A percentile compares a stretch with the other conserved stretches of the same genome.
These are phyloP conservation scores for Pythium aquatile DNA, from an alignment of 352 stramenopile genomes.

Conservation along the genomic window DNA sequence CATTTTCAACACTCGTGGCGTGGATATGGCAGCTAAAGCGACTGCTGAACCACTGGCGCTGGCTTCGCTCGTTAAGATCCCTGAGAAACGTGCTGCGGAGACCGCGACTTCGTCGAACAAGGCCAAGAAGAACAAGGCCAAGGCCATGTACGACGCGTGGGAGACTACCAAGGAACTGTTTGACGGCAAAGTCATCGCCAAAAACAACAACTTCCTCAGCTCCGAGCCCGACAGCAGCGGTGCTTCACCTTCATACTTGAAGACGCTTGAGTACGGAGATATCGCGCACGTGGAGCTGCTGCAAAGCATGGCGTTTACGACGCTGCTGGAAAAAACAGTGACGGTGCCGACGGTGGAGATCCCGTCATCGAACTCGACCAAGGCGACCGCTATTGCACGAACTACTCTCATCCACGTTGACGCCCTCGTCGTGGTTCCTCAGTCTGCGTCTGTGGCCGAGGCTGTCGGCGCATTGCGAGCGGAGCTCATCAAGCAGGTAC, in stretches of 20 bases:
- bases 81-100: constrained; percentile 30
- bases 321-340: constrained; percentile 8
- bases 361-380: constrained; percentile 10
- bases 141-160: constrained; percentile 14
- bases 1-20: constrained; percentile 36
- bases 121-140: constrained; percentile 25
- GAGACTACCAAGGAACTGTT: constrained; percentile 6
- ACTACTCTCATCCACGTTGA: constrained; percentile 36
- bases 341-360: constrained; percentile 38
- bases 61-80: constrained; percentile 22
- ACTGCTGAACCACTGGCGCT: constrained; percentile 17
- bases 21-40: constrained; percentile 20
- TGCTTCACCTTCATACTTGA: constrained; percentile 29
- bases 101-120: constrained; percentile 36
- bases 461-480: constrained; percentile 14
- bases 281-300: constrained; percentile 52
- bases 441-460: constrained; percentile 20
- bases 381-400: not conserved
- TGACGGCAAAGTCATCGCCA: constrained; percentile 10
- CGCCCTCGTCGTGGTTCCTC: constrained; percentile 38
- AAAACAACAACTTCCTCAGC: not conserved
- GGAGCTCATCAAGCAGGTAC: constrained; percentile 25
- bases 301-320: constrained; percentile 30
- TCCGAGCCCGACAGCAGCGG: not conserved
- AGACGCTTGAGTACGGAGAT: constrained; percentile 64